Base-by-base conservation (phyloP, 2,329 filamentous ascomycete species). In the Verticillium nonalfalfae region DNA sequence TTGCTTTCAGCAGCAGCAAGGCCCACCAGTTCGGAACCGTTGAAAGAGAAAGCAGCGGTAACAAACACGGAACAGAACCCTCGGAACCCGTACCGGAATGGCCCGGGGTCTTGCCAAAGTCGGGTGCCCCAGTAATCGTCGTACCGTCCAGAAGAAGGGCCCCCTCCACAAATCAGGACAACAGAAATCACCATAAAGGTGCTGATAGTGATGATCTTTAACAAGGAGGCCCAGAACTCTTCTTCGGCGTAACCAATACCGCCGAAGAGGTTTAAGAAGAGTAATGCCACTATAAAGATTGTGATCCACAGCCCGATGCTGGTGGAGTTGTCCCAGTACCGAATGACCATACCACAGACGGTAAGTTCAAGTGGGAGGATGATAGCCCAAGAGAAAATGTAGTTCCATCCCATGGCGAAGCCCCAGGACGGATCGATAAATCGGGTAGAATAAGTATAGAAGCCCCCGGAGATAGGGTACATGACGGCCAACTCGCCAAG, bases 1-100 rank as follows among this genome's bases (percentile, higher is more conserved):
- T 77, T 75, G 0, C 89, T 85, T 73, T 93, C 90, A 7, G 88
- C 89, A 1, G 89, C 89, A 3, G 89, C 88, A 2, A 92, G 80
- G 67, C 89, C 89, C n/a, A 91, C 88, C 2, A 90, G 78, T 70
- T 91, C 89, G 0, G 89, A 91, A 14, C 89, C 89, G 15, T 85
- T 84, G 70, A 91, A 92, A 21, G 89, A 78, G 68, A 91, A 91
- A 3, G 89, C 88, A 3, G 89, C 88, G 1, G 86, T 90, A 58
- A 91, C 88, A 65, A 90, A 90, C 59, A 88, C 86, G 62, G 81
- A 82, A 72, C 88, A 91, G 64, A 91, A 83, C 1, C 90, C 90
- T 65, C 89, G 88, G 77, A 92, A 91, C 34, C 89, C 89, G 68
- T 90, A 85, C 69, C 88, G 76, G 73, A 92, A 93, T 0, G 81